Evolutionary conservation across 306 rosid species (phyloP).

Genomic region (Begonia masoniana): DNA sequence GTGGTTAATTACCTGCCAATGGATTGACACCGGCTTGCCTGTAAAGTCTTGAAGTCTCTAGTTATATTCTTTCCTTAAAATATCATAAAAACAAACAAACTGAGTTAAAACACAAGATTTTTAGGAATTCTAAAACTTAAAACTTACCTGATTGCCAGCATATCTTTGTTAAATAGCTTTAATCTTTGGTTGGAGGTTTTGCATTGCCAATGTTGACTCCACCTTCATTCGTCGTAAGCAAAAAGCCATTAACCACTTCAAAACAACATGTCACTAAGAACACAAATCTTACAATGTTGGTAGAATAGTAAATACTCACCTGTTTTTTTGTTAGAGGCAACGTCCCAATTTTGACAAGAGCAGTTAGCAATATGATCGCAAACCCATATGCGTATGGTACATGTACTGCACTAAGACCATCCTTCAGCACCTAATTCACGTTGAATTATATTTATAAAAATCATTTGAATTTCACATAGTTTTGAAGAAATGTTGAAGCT

Average conservation of each 20-base stretch:
- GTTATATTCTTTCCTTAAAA: constrained; percentile 97
- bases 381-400: constrained; percentile 90
- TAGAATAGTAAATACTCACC: constrained; percentile 27
- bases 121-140: constrained; percentile 13
- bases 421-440: constrained; percentile 62
- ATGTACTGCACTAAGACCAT: constrained; percentile 64
- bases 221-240: constrained; percentile 31
- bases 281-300: not conserved
- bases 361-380: constrained; percentile 85
- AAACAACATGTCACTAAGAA: too few species aligned
- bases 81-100: too few species aligned
- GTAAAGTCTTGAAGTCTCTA: constrained; percentile 91
- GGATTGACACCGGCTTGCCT: constrained; percentile 97
- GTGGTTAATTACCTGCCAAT: constrained; percentile 48
- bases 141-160: constrained; percentile 86
- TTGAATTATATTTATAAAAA: not conserved
- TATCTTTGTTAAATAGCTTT: constrained; percentile 98
- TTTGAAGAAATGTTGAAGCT: too few species aligned
- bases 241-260: not conserved
- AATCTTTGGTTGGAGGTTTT: constrained; percentile 92
- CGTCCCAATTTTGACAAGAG: constrained; percentile 67
- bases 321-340: constrained; percentile 90
- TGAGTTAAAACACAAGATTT: too few species aligned
- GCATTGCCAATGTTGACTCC: constrained; percentile 95
- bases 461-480: not conserved